These are phyloP conservation scores for Pneumocystis murina DNA, from an alignment of 1,139 yeast genomes.

Conservation along the genomic window DNA sequence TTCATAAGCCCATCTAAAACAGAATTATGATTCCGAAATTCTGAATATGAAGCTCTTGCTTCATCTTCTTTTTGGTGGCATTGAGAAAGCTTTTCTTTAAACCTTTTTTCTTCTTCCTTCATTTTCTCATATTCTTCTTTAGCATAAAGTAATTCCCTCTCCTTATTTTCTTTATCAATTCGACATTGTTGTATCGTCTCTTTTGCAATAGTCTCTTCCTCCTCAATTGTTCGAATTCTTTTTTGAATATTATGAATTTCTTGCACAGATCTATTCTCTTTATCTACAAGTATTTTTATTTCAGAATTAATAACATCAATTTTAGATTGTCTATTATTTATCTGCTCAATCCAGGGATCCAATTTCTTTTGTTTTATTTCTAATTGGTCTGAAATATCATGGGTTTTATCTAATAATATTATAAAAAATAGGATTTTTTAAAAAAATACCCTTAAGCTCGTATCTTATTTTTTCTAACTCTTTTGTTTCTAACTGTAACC, in stretches of 20 bases:
- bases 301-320: conserved; percentile 52
- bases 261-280: conserved; percentile 29
- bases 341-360: conserved; percentile 71
- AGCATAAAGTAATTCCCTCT: background rate
- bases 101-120: conserved; percentile 32
- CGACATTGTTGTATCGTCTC: background rate
- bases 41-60: conserved; percentile 43
- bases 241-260: conserved; percentile 46
- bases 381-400: conserved; percentile 46
- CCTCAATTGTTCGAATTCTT: conserved; percentile 29
- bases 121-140: conserved; percentile 26
- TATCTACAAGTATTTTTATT: conserved; percentile 42
- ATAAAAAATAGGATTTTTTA: background rate
- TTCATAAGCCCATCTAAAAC: conserved; percentile 57
- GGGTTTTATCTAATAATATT: conserved; percentile 35
- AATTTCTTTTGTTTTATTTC: conserved; percentile 47
- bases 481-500: conserved; percentile 39
- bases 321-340: conserved; percentile 51
- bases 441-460: conserved; percentile 38
- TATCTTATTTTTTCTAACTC: conserved; percentile 48
- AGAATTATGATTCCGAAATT: conserved; percentile 50
- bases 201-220: background rate
- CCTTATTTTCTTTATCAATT: background rate
- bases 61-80: conserved; percentile 52
- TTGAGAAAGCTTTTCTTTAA: conserved; percentile 39